Conservation (phyloP, 768 basidiomycete genomes). For the Suillus occidentalis region DNA sequence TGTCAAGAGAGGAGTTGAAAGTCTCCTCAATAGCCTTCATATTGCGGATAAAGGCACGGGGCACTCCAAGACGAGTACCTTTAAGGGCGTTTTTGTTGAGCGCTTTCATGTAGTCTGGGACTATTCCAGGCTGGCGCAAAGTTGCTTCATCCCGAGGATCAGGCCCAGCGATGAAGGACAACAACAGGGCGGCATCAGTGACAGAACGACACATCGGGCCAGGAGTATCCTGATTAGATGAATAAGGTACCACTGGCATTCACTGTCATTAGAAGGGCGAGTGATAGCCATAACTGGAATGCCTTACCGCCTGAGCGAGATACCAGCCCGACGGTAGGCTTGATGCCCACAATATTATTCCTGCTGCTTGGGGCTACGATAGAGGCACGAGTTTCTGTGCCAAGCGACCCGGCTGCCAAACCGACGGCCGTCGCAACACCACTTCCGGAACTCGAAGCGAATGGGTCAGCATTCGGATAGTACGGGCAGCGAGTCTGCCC, state of each 20-base stretch:
- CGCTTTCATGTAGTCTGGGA: conserved; percentile 59
- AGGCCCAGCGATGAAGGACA: conserved; percentile 52
- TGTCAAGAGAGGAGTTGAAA: conserved; percentile 40
- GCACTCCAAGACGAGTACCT: conserved; percentile 57
- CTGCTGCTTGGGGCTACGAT: conserved; percentile 39
- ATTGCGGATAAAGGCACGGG: conserved; percentile 34
- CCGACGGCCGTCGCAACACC: conserved; percentile 43
- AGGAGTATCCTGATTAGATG: conserved; percentile 56
- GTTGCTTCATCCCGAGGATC: conserved; percentile 56
- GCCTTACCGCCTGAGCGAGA: conserved; percentile 36
- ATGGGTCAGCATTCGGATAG: conserved; percentile 46
- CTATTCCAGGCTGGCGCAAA: conserved; percentile 43
- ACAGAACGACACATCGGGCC: conserved; percentile 58
- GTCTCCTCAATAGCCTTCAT: conserved; percentile 27
- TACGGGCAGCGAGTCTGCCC: conserved; percentile 50
- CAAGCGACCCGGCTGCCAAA: conserved; percentile 37
- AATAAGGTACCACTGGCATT: conserved; percentile 56
- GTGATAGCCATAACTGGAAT: not conserved
- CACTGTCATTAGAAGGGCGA: not conserved
- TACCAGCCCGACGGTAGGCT: conserved; percentile 42
- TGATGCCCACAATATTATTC: conserved; percentile 40
- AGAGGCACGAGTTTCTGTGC: conserved; percentile 46
- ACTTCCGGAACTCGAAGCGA: conserved; percentile 54
- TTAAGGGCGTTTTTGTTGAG: conserved; percentile 46
- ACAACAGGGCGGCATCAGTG: conserved; percentile 54